A percentile compares a stretch with the other conserved stretches of the same genome.
Evolutionary conservation across 1,139 yeast genomes (phyloP).

Genomic region (Suhomyces maxii): DNA sequence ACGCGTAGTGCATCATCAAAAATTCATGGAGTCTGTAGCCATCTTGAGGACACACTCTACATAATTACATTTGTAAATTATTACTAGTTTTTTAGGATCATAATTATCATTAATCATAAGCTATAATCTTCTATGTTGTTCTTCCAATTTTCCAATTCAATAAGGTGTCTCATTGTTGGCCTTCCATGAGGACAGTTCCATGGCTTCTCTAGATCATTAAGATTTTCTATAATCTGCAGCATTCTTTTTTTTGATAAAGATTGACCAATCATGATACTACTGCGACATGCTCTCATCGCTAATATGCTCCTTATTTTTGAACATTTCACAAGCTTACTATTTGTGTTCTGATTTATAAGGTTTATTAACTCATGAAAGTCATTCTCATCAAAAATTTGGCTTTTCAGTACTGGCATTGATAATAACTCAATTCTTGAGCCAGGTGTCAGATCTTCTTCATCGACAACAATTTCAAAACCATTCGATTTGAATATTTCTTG

Average conservation of each 20-base stretch:
- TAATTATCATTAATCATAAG: no score
- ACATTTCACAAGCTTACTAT: slow-evolving; percentile 53
- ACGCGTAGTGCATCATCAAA: no score
- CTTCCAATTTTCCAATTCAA: slow-evolving; percentile 55
- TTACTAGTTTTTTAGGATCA: no score
- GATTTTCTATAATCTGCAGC: slow-evolving; percentile 64
- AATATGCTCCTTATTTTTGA: slow-evolving; percentile 78
- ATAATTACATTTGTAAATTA: no score
- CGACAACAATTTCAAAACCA: slow-evolving; percentile 66
- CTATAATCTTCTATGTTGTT: slow-evolving; percentile 12
- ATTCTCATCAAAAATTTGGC: slow-evolving; percentile 58
- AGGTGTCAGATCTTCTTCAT: slow-evolving; percentile 38
- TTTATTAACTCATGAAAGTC: slow-evolving; percentile 80
- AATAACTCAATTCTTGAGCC: slow-evolving; percentile 58
- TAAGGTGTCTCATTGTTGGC: slow-evolving; percentile 91
- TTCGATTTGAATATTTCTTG: slow-evolving; percentile 58
- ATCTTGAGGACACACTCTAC: no score
- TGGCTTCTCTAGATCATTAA: slow-evolving; percentile 80
- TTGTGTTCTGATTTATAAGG: slow-evolving; percentile 40
- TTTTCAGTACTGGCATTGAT: slow-evolving; percentile 74
- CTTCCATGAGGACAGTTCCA: slow-evolving; percentile 99
- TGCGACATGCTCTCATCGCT: slow-evolving; percentile 94
- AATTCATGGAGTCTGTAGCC: no score
- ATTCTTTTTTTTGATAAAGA: slow-evolving; percentile 58
- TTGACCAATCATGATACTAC: slow-evolving; percentile 91